Evolutionary conservation across 176 grass and related monocot genomes (phyloP).

Genomic region (Rhynchospora breviuscula): DNA sequence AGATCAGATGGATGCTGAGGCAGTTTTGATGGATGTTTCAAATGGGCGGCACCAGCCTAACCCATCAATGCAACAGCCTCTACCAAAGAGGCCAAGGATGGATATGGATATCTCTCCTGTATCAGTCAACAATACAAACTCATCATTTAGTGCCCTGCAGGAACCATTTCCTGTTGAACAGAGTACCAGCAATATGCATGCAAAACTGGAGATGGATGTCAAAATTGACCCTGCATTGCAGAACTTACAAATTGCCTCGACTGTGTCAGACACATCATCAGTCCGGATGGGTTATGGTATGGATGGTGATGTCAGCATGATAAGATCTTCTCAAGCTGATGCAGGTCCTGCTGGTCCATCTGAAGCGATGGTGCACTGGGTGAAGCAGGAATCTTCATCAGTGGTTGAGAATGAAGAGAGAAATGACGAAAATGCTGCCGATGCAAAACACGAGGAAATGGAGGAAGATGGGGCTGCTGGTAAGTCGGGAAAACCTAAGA

Average conservation of each 20-base stretch:
- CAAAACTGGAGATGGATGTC: conserved; percentile 50
- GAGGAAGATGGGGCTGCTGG: conserved; percentile 40
- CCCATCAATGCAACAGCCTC: conserved; percentile 30
- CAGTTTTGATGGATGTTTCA: conserved; percentile 43
- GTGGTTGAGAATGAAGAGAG: conserved; percentile 46
- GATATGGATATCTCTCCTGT: conserved; percentile 48
- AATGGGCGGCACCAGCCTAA: conserved; percentile 28
- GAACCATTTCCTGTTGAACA: conserved; percentile 58
- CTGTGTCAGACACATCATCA: conserved; percentile 29
- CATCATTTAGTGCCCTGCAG: conserved; percentile 32
- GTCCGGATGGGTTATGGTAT: conserved; percentile 33
- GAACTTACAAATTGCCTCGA: neutral
- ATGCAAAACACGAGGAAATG: conserved; percentile 71
- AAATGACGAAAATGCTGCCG: conserved; percentile 34
- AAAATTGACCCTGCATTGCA: conserved; percentile 35
- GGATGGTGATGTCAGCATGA: conserved; percentile 39
- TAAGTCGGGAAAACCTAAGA: conserved; percentile 97
- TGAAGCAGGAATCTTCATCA: conserved; percentile 62
- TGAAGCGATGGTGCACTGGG: conserved; percentile 39
- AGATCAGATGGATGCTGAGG: conserved; percentile 70
- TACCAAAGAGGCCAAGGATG: conserved; percentile 61
- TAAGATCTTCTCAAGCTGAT: conserved; percentile 32
- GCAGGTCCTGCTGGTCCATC: conserved; percentile 38
- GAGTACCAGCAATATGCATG: conserved; percentile 32
- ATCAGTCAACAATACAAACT: conserved; percentile 42